Base-by-base conservation (phyloP, 495 filamentous ascomycete species). In the Hypoxylon lienhwacheense region DNA sequence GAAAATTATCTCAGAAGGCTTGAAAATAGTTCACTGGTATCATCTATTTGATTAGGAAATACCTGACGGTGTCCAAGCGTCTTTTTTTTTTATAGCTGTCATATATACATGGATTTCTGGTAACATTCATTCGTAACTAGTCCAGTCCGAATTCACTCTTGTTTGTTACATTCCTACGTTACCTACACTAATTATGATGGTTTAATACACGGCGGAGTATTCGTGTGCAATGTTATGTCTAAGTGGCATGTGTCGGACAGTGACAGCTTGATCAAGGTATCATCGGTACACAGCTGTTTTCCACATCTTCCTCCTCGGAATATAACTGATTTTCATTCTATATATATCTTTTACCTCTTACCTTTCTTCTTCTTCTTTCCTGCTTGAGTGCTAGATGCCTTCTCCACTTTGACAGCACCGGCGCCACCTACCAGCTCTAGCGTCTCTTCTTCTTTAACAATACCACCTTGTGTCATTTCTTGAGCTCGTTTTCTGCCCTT, bases 401-500 rank as follows among this genome's bases (percentile, higher is more conserved):
- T 83, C 63, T 81, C 74, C 40, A 80, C 81, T 63, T 79, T 81
- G 19, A 83, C 73, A 5, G 72, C 79, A 2, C 80, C 78, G n/a
- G 78, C 74, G 1, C 82, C 77, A 25, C 85, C 86, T 16, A 83
- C 84, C 7, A 84, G 63, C 67, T 84, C 81, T 25, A 83, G 68
- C 25, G 75, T 85, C 67, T 83, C 81, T 64, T 85, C 85, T 52
- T 86, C 88, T 44, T 68, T 80, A 14, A 87, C 84, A 29, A 83
- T 70, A 26, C 91, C 91, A 57, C 93, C 93, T 73, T 98, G 93
- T 7, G 89, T 96, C 22, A 85, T 74, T 33, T 87, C 88, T 19
- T 79, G 81, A 11, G 80, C 84, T 66, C 83, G 85, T 75, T 87
- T 88, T 78, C 89, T 91, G 7, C 89, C 89, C 77, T 95, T 97